These are phyloP conservation scores for Neopestalotiopsis clavispora DNA, from an alignment of 2,329 filamentous ascomycete genomes.

Conservation along the genomic window DNA sequence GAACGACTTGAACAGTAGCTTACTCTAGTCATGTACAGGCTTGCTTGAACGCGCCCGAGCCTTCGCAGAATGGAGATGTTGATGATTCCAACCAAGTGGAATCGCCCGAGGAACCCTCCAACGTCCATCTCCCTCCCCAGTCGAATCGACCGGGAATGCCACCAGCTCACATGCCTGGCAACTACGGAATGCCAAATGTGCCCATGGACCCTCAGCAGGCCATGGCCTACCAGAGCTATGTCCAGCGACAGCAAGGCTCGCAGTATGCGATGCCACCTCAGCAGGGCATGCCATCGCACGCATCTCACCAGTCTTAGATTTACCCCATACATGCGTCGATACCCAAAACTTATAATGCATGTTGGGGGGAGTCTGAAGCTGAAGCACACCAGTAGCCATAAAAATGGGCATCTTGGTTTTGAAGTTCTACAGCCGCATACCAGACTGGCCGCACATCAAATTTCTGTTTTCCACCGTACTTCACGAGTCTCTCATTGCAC, in stretches of 20 bases:
- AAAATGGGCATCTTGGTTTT: conserved; percentile 47
- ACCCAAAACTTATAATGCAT: conserved; percentile 67
- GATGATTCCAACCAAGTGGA: conserved; percentile 80
- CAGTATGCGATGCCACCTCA: conserved; percentile 82
- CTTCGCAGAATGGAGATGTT: conserved; percentile 77
- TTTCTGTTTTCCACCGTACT: conserved; percentile 29
- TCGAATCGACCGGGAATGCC: conserved; percentile 69
- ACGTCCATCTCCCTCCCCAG: conserved; percentile 75
- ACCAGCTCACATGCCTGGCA: conserved; percentile 68
- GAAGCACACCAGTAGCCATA: conserved; percentile 30
- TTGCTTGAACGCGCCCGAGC: conserved; percentile 95
- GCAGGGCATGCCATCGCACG: conserved; percentile 79
- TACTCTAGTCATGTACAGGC: conserved; percentile 60
- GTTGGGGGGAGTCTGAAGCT: too few relatives aligned
- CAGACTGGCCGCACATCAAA: conserved; percentile 21
- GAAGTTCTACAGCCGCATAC: conserved; percentile 44
- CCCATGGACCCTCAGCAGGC: conserved; percentile 78
- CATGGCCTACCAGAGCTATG: conserved; percentile 82
- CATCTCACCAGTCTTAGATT: conserved; percentile 74
- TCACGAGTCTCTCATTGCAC: conserved; percentile 26
- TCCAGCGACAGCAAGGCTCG: conserved; percentile 69
- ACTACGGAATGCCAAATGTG: conserved; percentile 64
- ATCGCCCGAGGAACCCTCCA: conserved; percentile 86
- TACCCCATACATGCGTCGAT: conserved; percentile 39
- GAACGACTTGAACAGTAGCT: conserved; percentile 12